Evolutionary conservation across 1,139 yeast species (phyloP).

Genomic region (Debaryomyces nepalensis): DNA sequence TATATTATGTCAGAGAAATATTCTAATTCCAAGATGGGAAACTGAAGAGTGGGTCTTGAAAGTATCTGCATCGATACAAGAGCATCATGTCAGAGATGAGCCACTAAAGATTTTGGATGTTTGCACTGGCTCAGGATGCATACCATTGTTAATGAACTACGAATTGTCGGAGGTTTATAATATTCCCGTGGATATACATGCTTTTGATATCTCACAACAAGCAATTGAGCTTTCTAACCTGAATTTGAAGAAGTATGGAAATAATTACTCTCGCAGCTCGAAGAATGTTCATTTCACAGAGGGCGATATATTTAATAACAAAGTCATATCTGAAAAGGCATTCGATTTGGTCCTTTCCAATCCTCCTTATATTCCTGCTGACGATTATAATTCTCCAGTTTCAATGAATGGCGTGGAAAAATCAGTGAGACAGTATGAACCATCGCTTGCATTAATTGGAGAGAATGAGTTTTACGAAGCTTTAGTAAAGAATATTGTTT

Average conservation of each 20-base stretch:
- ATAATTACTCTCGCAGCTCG: conserved; percentile 14
- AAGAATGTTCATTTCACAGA: not conserved
- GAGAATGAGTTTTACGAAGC: conserved; percentile 70
- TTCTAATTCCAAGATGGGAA: conserved; percentile 91
- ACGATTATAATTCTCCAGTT: conserved; percentile 40
- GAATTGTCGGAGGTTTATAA: conserved; percentile 28
- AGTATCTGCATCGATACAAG: conserved; percentile 36
- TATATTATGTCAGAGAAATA: conserved; percentile 63
- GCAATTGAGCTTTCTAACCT: conserved; percentile 57
- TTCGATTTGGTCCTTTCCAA: conserved; percentile 72
- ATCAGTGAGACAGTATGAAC: conserved; percentile 77
- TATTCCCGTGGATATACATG: conserved; percentile 36
- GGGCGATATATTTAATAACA: conserved; percentile 8
- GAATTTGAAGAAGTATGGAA: conserved; percentile 37
- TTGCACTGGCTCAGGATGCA: conserved; percentile 93
- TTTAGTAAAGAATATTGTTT: conserved; percentile 49
- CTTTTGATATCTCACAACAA: conserved; percentile 60
- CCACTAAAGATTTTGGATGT: conserved; percentile 58
- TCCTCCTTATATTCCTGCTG: conserved; percentile 81
- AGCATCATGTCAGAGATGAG: not conserved
- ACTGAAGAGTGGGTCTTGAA: conserved; percentile 86
- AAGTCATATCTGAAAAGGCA: conserved; percentile 5
- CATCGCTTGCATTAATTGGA: conserved; percentile 76
- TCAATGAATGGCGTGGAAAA: conserved; percentile 46
- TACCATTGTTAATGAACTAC: conserved; percentile 58